Base-by-base conservation (phyloP, 2,329 filamentous ascomycete species). In the Colletotrichum sp. region DNA sequence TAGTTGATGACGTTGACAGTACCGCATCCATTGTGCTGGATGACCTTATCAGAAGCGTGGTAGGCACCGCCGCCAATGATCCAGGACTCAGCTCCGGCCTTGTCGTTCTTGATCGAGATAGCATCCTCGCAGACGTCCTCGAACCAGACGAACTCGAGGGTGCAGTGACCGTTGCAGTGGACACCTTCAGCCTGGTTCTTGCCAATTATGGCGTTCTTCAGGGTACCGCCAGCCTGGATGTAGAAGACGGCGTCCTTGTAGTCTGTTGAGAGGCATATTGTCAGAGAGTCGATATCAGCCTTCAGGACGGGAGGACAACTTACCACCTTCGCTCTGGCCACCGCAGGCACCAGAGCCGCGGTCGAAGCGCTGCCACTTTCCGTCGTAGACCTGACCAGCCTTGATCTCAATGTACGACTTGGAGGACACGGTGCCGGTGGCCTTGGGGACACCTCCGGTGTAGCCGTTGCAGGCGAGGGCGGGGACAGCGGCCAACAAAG, bases 161-260 rank as follows among this genome's bases (percentile, higher is more conserved):
- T 87, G 78, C 86, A 88, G 1, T 81, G 64, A 1, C 87, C 87
- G 36, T 83, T 78, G 79, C 87, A 88, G 81, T 88, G 85, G 4
- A 88, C 82, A 28, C 87, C 87, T 77, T 88, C 87, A 18, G 82
- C 74, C 64, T 79, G 78, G 66, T 79, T 77, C 58, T 83, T 81
- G 75, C 87, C 87, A 18, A 89, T 88, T 76, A 88, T 87, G 66
- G 86, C 87, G 75, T 88, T 89, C 76, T 81, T 84, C 62, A 89
- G 82, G 1, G 85, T 86, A 18, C 86, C 87, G 3, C 87, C 87
- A 3, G 81, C 74, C 64, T 83, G 80, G 6, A 87, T 82, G 66
- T 85, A 81, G 77, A 87, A 87, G 72, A 88, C 85, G 26, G 86
- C 82, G 62, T 88, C 88, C 1, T 82, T 76, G 76, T 86, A 82